Percentiles rank a stretch among this genome's conserved stretches.
phyloP scores from a whole-genome alignment of 768 basidiomycete genomes.

The Myochromella boudieri region DNA sequence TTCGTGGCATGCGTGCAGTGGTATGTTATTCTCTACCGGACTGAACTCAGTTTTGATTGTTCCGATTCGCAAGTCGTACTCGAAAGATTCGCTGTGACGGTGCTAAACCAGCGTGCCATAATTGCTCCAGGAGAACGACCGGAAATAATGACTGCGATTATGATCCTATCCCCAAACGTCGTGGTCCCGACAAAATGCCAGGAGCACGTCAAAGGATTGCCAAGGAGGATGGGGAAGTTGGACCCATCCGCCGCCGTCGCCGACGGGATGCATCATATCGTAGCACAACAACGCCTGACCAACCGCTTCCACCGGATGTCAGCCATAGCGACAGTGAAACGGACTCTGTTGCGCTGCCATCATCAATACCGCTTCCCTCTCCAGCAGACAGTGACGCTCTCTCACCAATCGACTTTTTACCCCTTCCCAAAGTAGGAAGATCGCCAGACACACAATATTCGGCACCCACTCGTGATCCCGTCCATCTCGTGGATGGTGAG shows the following conservation, averaged over 20 bases:
- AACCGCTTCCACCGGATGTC: neutral
- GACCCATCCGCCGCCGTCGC: conserved; percentile 35
- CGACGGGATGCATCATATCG: conserved; percentile 20
- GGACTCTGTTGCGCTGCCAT: neutral
- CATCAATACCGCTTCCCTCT: conserved; percentile 7
- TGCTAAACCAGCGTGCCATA: conserved; percentile 73
- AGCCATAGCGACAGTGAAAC: conserved; percentile 8
- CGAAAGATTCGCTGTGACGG: conserved; percentile 86
- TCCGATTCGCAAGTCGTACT: conserved; percentile 49
- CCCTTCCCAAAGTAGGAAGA: neutral
- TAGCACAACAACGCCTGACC: conserved; percentile 10
- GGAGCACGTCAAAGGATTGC: conserved; percentile 71
- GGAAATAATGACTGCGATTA: conserved; percentile 56
- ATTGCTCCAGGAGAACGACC: conserved; percentile 57
- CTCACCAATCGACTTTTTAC: conserved; percentile 14
- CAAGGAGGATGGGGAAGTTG: conserved; percentile 31
- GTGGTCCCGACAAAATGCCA: conserved; percentile 79
- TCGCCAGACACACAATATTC: conserved; percentile 1
- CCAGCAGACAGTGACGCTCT: conserved; percentile 12
- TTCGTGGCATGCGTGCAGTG: conserved; percentile 82
- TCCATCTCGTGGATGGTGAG: neutral
- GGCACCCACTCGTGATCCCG: neutral
- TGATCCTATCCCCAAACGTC: conserved; percentile 70
- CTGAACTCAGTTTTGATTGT: conserved; percentile 8
- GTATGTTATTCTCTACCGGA: conserved; percentile 34